Evolutionary conservation across 2,329 filamentous ascomycete species (phyloP), one percentile per base, ranked within the genome.

Genomic region (Orbilia blumenaviensis): DNA sequence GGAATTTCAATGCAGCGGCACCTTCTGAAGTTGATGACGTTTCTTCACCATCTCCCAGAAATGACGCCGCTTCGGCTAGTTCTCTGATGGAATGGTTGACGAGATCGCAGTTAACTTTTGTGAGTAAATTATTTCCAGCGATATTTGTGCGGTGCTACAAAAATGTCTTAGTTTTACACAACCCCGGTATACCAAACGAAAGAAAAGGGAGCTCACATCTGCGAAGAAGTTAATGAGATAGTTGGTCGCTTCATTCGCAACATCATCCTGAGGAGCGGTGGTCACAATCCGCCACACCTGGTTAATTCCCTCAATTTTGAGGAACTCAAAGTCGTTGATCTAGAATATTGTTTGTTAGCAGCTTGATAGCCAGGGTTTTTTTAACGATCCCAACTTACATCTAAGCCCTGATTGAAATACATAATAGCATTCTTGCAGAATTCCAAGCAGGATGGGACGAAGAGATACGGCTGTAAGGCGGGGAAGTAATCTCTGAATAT

Each of bases 271-370:
- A 3, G 89, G 88, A 1, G 91, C 89, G 14, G 88, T 89, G 63
- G 96, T 84, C 34, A 94, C 89, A 79, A 97, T 88, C 23, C 89
- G 88, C 94, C 94, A 97, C n/a, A 97, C 84, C 69, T 93, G 87
- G 79, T 95, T 91, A 46, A 87, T 85, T 25, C 84, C 88, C 78
- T 82, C 87, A 76, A 85, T 86, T 78, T 86, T 84, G 27, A 88
- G 81, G 9, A 85, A 83, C n/a, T 85, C 83, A 6, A 77, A 50
- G 12, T 73, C 61, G 27, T 66, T 66, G 4, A 48, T 29, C 66
- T 69, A 27, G 0, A 38, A 25, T 34, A 7, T 29, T 34, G 34
- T 66, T 32, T 27, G 36, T 66, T 42, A 72, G 52, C 18, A 25
- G n/a, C 0, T n/a, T 6, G 6, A 23, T 21, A 1, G 18, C 4